Base-by-base conservation (phyloP, 2,329 filamentous ascomycete genomes). In the Pleurostoma richardsiae region DNA sequence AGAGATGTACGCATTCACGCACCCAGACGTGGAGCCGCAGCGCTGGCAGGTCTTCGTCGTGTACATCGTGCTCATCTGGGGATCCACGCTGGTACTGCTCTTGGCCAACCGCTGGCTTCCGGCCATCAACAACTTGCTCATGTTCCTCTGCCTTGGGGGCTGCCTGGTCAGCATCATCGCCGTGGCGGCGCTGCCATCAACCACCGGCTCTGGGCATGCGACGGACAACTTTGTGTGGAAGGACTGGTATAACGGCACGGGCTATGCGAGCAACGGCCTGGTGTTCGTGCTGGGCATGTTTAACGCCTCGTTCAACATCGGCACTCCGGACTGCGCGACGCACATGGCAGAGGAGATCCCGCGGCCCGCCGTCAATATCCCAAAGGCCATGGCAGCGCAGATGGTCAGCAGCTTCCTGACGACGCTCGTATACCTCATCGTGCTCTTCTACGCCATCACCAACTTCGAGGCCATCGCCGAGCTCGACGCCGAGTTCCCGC, bases 281-380 rank as follows among this genome's bases (percentile, higher is more conserved):
- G 33, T 36, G 8, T 36, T 36, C n/a, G 33, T 36, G 8, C 33
- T 36, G 8, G 33, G 33, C 8, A 36, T 36, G 33, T n/a, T 36
- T 79, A 83, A 83, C 52, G 80, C 78, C 10, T 79, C 79, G n/a
- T 83, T 76, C 58, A 73, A 76, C 36, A 74, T 83, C 6, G 81
- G 80, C 19, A 79, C 74, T 3, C 76, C 77, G 2, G 80, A 84
- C 59, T 74, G 76, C 47, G 75, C 78, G 4, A 71, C 70, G 26
- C 79, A 82, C 60, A 59, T 80, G 42, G 72, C 74, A 3, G 77
- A 82, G 56, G 77, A 80, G 55, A 77, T 79, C 36, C 77, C 33
- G 33, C 33, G 33, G 10, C 66, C 68, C 2, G 59, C 56, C 36
- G 54, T 58, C 5, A 74, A 75, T 44, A 62, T 74, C 4, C 75